Conservation (phyloP, 176 grass and related monocot genomes). For the Hyparrhenia diplandra region DNA sequence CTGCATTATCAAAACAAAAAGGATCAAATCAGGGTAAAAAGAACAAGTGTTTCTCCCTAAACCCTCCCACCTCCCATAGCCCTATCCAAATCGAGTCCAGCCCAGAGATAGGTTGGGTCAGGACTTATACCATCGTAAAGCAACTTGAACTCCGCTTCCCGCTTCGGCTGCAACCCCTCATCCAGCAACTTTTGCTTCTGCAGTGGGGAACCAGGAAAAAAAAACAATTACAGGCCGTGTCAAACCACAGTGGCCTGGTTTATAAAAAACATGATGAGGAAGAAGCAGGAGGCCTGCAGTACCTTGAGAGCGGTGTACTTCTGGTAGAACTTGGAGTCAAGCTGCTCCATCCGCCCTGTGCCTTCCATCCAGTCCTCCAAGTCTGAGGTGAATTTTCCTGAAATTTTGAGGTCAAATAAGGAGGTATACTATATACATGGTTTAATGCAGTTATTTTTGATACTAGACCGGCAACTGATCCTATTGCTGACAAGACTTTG, state of each 20-base stretch:
- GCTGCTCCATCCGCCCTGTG: conserved; percentile 29
- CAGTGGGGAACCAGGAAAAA: background rate
- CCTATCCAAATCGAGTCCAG: background rate
- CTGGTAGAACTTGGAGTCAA: background rate
- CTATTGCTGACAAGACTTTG: too few species aligned
- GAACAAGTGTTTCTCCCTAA: background rate
- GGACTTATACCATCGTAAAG: conserved; percentile 40
- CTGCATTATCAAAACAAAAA: conserved; percentile 29
- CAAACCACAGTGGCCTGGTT: background rate
- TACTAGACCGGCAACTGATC: too few species aligned
- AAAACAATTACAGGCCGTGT: background rate
- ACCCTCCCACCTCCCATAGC: background rate
- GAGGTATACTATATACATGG: too few species aligned
- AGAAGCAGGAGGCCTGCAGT: background rate
- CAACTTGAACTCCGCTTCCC: conserved; percentile 5
- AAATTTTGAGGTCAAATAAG: too few species aligned
- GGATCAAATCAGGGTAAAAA: background rate
- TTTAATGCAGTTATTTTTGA: too few species aligned
- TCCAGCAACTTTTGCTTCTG: conserved; percentile 53
- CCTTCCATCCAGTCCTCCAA: too few species aligned
- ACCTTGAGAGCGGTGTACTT: conserved; percentile 52
- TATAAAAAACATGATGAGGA: background rate
- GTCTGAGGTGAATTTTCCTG: too few species aligned
- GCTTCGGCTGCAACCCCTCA: conserved; percentile 24
- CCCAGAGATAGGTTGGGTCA: background rate